Evolutionary conservation across 139 green algal species (phyloP).

Genomic region (Chlamydomonas urium): DNA sequence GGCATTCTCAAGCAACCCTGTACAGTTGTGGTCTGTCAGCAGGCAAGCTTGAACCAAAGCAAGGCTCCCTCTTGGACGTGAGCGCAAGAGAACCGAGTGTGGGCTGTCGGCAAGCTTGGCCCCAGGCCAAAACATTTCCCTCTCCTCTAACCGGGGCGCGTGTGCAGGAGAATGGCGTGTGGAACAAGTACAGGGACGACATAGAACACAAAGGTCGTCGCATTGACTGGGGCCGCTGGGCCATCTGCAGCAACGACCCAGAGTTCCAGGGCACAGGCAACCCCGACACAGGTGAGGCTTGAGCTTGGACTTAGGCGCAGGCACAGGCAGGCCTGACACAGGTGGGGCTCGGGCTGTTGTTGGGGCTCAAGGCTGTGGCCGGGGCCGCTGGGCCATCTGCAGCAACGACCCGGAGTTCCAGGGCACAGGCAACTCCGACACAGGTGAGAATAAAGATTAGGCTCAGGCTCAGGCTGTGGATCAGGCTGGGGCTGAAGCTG

Average conservation of each 20-base stretch:
- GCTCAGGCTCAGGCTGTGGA: background rate
- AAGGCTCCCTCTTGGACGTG: no score
- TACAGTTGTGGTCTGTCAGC: no score
- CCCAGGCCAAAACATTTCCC: no score
- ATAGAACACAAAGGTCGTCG: constrained; percentile 49
- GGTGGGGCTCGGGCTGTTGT: background rate
- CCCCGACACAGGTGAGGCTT: constrained; percentile 53
- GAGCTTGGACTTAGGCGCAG: no score
- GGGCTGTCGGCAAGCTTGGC: no score
- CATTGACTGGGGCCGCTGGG: constrained; percentile 79
- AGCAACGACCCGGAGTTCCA: constrained; percentile 81
- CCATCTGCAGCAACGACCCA: constrained; percentile 82
- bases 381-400: constrained; percentile 79
- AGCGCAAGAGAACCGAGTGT: no score
- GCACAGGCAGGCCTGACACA: background rate
- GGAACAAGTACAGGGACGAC: constrained; percentile 64
- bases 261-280: constrained; percentile 74
- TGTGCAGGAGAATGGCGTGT: constrained; percentile 73
- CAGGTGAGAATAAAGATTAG: no score
- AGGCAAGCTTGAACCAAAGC: no score
- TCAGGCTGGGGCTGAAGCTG: background rate
- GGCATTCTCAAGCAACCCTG: no score
- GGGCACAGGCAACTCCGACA: constrained; percentile 70
- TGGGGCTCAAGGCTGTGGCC: constrained; percentile 55
- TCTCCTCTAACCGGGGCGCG: no score